A percentile compares a stretch with the other conserved stretches of the same genome.
phyloP scores from a whole-genome alignment of 345 rosid genomes.

The Crucihimalaya himalaica region DNA sequence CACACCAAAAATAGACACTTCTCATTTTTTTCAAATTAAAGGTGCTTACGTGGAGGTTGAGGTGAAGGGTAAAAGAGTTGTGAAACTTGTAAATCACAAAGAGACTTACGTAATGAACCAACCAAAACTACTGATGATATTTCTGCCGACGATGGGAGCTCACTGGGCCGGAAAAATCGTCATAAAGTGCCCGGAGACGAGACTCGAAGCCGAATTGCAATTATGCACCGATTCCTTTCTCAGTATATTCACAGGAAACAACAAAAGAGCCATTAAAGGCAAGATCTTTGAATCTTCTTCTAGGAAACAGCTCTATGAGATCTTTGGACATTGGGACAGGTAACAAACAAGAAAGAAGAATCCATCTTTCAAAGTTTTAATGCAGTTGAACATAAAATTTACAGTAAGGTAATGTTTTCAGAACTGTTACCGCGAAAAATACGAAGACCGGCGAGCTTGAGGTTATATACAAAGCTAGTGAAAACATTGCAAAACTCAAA shows the following conservation, averaged over 20 bases:
- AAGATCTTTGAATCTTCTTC: conserved; percentile 59
- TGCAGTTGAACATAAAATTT: neutral
- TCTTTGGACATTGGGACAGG: conserved; percentile 85
- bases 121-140: conserved; percentile 60
- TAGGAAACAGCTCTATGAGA: conserved; percentile 45
- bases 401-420: conserved; percentile 28
- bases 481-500: conserved; percentile 54
- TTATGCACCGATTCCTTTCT: conserved; percentile 53
- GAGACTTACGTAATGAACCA: conserved; percentile 85
- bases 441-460: conserved; percentile 45
- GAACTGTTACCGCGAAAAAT: conserved; percentile 67
- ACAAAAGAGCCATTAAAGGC: conserved; percentile 59
- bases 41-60: conserved; percentile 73
- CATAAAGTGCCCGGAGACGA: conserved; percentile 62
- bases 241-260: conserved; percentile 46
- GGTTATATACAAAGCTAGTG: conserved; percentile 62
- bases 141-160: conserved; percentile 59
- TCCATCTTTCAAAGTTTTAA: conserved; percentile 1
- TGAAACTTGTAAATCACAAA: conserved; percentile 54
- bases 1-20: too few relatives aligned
- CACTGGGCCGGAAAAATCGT: conserved; percentile 70
- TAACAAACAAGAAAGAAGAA: conserved; percentile 18
- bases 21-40: too few relatives aligned
- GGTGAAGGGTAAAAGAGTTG: conserved; percentile 59
- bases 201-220: conserved; percentile 62